phyloP scores from a whole-genome alignment of 805 yeast species.

The Starmerella geochares region DNA sequence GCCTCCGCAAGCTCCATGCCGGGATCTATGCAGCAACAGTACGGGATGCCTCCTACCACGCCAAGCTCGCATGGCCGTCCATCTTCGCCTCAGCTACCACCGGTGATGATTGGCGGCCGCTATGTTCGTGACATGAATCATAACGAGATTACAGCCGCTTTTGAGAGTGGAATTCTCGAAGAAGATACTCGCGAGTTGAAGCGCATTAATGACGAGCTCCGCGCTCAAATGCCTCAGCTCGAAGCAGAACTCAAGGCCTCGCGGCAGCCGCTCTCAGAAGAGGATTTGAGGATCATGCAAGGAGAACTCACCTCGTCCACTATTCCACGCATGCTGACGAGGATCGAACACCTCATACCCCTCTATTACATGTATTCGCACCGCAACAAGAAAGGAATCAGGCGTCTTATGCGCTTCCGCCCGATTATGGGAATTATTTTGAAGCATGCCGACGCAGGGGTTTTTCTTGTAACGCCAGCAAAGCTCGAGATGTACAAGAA shows the following conservation, averaged over 20 bases:
- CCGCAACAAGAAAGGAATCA: constrained; percentile 63
- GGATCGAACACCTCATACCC: constrained; percentile 68
- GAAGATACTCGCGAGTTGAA: constrained; percentile 44
- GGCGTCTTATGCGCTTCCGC: constrained; percentile 65
- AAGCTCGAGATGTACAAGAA: constrained; percentile 57
- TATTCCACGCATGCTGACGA: constrained; percentile 43
- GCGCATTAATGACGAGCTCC: constrained; percentile 57
- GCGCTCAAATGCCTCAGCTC: constrained; percentile 46
- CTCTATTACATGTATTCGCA: constrained; percentile 61
- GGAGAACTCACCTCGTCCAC: constrained; percentile 39
- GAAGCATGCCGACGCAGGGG: constrained; percentile 50
- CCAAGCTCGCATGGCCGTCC: constrained; percentile 13
- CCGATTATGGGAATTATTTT: constrained; percentile 66
- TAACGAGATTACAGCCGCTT: constrained; percentile 15
- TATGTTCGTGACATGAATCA: constrained; percentile 16
- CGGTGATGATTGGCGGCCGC: constrained; percentile 7
- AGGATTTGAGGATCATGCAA: constrained; percentile 51
- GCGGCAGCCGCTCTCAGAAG: constrained; percentile 48
- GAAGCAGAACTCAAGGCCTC: constrained; percentile 45
- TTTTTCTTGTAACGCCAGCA: constrained; percentile 62
- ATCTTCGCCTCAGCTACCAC: constrained; percentile 1
- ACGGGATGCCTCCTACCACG: not conserved
- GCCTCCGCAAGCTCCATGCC: not conserved
- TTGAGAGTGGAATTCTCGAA: constrained; percentile 48
- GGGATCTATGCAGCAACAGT: not conserved